These are phyloP conservation scores for Sapria himalayana DNA, from an alignment of 345 rosid species.

Conservation along the genomic window DNA sequence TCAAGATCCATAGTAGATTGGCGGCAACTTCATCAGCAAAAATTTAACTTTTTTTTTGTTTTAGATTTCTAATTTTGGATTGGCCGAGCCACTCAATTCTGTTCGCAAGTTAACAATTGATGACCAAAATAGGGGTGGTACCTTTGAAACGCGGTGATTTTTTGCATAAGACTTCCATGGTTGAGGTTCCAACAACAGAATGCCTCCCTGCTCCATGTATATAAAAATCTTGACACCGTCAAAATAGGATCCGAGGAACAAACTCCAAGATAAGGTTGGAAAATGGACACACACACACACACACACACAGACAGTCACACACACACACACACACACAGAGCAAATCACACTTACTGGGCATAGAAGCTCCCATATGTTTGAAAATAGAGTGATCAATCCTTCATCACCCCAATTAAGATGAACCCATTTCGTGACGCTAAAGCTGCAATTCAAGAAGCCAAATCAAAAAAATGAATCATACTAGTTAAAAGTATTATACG, in stretches of 20 bases:
- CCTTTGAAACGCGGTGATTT: slow-evolving; percentile 68
- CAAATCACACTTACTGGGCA: slow-evolving; percentile 29
- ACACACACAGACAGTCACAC: too few relatives aligned
- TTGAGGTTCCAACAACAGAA: slow-evolving; percentile 80
- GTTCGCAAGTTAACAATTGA: not conserved
- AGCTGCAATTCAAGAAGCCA: slow-evolving; percentile 23
- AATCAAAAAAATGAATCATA: too few relatives aligned
- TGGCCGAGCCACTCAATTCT: too few relatives aligned
- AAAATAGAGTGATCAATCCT: slow-evolving; percentile 53
- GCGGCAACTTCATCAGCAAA: too few relatives aligned
- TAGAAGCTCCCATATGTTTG: slow-evolving; percentile 66
- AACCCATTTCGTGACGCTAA: slow-evolving; percentile 95
- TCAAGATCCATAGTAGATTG: too few relatives aligned
- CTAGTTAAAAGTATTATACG: too few relatives aligned
- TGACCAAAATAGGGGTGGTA: slow-evolving; percentile 6
- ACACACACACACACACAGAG: too few relatives aligned
- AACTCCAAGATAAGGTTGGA: not conserved
- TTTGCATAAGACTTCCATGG: slow-evolving; percentile 87
- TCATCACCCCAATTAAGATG: slow-evolving; percentile 97
- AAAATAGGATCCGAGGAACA: not conserved
- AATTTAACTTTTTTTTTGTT: too few relatives aligned
- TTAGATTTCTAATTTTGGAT: too few relatives aligned
- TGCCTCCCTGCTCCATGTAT: slow-evolving; percentile 87
- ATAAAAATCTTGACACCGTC: too few relatives aligned
- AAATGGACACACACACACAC: too few relatives aligned